phyloP scores from a whole-genome alignment of 352 stramenopile genomes.

The Globisporangium cylindrosporum region DNA sequence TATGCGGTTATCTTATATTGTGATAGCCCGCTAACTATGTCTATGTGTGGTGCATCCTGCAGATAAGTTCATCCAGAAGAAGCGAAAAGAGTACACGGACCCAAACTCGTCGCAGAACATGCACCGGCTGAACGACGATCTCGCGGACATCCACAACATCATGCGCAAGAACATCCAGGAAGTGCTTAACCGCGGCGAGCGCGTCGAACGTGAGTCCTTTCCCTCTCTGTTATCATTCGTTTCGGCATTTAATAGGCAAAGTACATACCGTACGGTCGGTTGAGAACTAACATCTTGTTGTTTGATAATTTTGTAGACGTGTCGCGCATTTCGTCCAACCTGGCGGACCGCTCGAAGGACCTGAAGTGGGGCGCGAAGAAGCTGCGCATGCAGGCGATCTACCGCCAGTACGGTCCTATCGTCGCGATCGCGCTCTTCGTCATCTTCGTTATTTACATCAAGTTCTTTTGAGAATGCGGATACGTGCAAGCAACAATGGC shows the following conservation, averaged over 20 bases:
- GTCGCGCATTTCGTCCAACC: constrained; percentile 86
- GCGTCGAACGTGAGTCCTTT: constrained; percentile 66
- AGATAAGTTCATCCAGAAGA: constrained; percentile 97
- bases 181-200: constrained; percentile 90
- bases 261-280: too few relatives aligned
- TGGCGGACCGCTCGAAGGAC: constrained; percentile 93
- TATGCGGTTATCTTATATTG: background rate
- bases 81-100: constrained; percentile 97
- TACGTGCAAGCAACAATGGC: too few relatives aligned
- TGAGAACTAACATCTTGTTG: too few relatives aligned
- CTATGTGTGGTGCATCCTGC: background rate
- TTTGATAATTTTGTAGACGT: constrained; percentile 47
- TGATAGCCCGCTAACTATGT: background rate
- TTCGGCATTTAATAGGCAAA: too few relatives aligned
- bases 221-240: too few relatives aligned
- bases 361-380: constrained; percentile 98
- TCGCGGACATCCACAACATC: constrained; percentile 98
- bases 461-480: constrained; percentile 70
- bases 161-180: constrained; percentile 99
- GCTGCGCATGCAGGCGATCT: constrained; percentile 87
- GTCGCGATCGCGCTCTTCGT: constrained; percentile 80
- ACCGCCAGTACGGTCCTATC: constrained; percentile 85
- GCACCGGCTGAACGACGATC: constrained; percentile 95
- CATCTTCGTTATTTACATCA: constrained; percentile 89
- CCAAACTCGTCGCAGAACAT: constrained; percentile 95